Conservation (phyloP, 257 asterid species). For the Fraxinus pennsylvanica region DNA sequence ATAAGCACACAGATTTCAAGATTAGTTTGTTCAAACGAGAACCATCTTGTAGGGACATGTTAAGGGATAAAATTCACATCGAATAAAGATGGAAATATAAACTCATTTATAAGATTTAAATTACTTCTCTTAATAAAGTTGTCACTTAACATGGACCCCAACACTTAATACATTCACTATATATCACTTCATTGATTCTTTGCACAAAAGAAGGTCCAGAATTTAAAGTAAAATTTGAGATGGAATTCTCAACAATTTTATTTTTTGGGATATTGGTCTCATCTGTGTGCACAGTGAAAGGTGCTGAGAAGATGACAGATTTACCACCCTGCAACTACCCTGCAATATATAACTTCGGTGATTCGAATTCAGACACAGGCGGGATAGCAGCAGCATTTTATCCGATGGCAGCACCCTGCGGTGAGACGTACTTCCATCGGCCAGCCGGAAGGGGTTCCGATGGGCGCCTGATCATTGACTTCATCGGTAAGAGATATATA, state of each 20-base stretch:
- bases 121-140: no score
- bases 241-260: not conserved
- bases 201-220: no score
- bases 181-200: no score
- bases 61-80: no score
- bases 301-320: not conserved
- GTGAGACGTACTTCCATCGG: slow-evolving; percentile 17
- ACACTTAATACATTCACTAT: no score
- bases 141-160: no score
- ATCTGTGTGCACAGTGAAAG: not conserved
- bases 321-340: not conserved
- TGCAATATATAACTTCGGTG: slow-evolving; percentile 29
- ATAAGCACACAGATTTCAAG: no score
- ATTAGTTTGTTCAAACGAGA: no score
- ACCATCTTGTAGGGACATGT: no score
- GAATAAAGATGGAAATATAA: no score
- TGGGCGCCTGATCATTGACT: slow-evolving; percentile 32
- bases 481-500: slow-evolving; percentile 13
- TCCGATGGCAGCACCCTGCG: slow-evolving; percentile 13
- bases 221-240: not conserved
- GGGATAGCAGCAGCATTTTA: slow-evolving; percentile 21
- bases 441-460: slow-evolving; percentile 24
- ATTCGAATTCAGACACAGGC: slow-evolving; percentile 26
- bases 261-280: not conserved
- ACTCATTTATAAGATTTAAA: no score